phyloP scores from a whole-genome alignment of 108 stramenopile genomes.

The Aurantiochytrium sp. region DNA sequence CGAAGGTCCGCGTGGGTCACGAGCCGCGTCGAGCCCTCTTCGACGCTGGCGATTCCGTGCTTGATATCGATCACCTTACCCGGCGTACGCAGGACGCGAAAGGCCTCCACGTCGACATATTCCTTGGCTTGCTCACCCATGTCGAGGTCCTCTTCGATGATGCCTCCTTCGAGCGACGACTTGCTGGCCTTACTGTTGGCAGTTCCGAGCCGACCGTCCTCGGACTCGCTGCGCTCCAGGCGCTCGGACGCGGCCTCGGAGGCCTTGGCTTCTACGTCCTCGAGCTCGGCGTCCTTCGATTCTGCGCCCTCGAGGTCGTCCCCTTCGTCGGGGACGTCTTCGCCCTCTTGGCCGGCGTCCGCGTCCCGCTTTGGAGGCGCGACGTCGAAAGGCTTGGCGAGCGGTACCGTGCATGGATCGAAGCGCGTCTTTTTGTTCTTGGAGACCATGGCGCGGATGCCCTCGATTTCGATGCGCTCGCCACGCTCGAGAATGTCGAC shows the following conservation, averaged over 20 bases:
- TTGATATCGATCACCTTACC: background rate
- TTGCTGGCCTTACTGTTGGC: background rate
- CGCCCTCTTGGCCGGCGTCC: too few species aligned
- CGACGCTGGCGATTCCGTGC: background rate
- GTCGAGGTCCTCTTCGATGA: background rate
- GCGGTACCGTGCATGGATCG: background rate
- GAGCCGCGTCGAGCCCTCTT: background rate
- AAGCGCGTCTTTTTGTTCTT: background rate
- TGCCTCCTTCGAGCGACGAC: background rate
- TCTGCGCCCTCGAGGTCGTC: too few species aligned
- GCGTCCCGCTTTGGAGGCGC: too few species aligned
- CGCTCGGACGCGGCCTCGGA: too few species aligned
- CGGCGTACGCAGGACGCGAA: background rate
- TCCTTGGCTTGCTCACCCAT: background rate
- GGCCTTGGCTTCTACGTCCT: too few species aligned
- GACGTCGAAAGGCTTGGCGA: constrained; percentile 5
- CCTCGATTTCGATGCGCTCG: background rate
- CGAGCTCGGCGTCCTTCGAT: too few species aligned
- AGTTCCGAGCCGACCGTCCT: background rate
- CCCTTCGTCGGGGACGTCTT: too few species aligned
- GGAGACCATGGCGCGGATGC: background rate
- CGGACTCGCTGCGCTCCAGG: too few species aligned
- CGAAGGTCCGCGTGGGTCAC: background rate
- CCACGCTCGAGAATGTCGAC: constrained; percentile 1
- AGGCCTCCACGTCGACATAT: background rate